A percentile compares a stretch with the other conserved stretches of the same genome.
phyloP scores from a whole-genome alignment of 1,284 basidiomycete genomes.

The Anthracocystis walkeri region DNA sequence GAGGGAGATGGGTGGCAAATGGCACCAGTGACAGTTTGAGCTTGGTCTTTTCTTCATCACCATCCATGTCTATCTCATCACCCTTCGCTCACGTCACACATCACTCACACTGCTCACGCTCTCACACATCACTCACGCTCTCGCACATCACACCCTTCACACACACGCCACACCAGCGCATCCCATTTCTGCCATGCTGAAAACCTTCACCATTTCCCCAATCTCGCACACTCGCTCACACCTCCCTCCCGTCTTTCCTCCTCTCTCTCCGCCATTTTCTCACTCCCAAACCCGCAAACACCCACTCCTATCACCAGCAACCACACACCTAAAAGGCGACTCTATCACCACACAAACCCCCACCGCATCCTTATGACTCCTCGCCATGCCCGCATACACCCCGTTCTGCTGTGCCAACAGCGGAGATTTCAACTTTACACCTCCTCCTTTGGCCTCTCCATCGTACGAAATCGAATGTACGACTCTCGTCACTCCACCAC shows the following conservation, averaged over 20 bases:
- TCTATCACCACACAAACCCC: constrained; percentile 84
- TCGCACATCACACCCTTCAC: too few relatives aligned
- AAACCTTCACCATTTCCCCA: too few relatives aligned
- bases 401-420: constrained; percentile 51
- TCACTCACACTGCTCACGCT: not conserved
- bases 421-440: constrained; percentile 42
- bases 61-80: too few relatives aligned
- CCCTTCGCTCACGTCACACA: too few relatives aligned
- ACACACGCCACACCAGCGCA: too few relatives aligned
- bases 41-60: too few relatives aligned
- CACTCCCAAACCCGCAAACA: constrained; percentile 66
- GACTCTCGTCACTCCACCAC: constrained; percentile 1
- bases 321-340: constrained; percentile 84
- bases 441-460: not conserved
- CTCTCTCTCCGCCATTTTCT: not conserved
- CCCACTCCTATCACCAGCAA: constrained; percentile 78
- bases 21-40: too few relatives aligned
- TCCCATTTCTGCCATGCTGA: too few relatives aligned
- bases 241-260: too few relatives aligned
- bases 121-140: not conserved
- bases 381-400: constrained; percentile 20
- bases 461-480: constrained; percentile 20
- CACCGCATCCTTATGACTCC: constrained; percentile 81
- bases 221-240: too few relatives aligned
- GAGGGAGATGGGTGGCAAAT: too few relatives aligned